Evolutionary conservation across 2,329 filamentous ascomycete genomes (phyloP).

Genomic region (Setomelanomma holmii): DNA sequence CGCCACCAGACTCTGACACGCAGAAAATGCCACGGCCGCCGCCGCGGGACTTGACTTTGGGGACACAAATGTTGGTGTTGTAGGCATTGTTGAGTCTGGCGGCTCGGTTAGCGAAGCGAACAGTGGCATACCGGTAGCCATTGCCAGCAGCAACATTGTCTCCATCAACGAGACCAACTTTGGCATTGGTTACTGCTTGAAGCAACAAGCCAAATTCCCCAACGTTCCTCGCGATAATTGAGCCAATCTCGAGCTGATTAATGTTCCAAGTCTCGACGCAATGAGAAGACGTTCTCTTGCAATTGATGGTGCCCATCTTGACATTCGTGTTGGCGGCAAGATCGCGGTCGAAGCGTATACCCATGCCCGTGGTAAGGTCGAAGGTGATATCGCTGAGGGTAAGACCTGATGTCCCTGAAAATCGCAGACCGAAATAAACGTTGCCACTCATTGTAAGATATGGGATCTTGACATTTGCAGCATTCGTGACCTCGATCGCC

Average conservation of each 20-base stretch:
- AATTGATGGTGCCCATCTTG: slow-evolving; percentile 59
- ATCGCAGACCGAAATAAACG: slow-evolving; percentile 65
- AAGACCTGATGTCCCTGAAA: slow-evolving; percentile 60
- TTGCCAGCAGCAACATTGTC: slow-evolving; percentile 61
- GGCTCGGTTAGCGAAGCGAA: slow-evolving; percentile 66
- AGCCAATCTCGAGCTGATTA: slow-evolving; percentile 59
- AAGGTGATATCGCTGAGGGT: slow-evolving; percentile 61
- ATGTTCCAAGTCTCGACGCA: slow-evolving; percentile 68
- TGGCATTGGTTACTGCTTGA: slow-evolving; percentile 61
- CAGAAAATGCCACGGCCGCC: slow-evolving; percentile 66
- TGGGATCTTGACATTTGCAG: slow-evolving; percentile 60
- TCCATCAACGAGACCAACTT: slow-evolving; percentile 63
- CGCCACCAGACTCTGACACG: slow-evolving; percentile 63
- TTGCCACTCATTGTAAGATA: slow-evolving; percentile 65
- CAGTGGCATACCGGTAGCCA: slow-evolving; percentile 64
- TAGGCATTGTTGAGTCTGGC: slow-evolving; percentile 60
- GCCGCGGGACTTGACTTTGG: slow-evolving; percentile 62
- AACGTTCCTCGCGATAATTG: slow-evolving; percentile 61
- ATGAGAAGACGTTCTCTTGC: slow-evolving; percentile 63
- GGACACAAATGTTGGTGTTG: slow-evolving; percentile 60
- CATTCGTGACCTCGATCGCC: slow-evolving; percentile 61
- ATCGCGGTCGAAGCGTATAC: slow-evolving; percentile 66
- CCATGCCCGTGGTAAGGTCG: slow-evolving; percentile 62
- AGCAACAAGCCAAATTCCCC: slow-evolving; percentile 65
- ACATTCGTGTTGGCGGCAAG: slow-evolving; percentile 61